Evolutionary conservation across 2,329 filamentous ascomycete species (phyloP).

Genomic region (Colletotrichum cordylinicola): DNA sequence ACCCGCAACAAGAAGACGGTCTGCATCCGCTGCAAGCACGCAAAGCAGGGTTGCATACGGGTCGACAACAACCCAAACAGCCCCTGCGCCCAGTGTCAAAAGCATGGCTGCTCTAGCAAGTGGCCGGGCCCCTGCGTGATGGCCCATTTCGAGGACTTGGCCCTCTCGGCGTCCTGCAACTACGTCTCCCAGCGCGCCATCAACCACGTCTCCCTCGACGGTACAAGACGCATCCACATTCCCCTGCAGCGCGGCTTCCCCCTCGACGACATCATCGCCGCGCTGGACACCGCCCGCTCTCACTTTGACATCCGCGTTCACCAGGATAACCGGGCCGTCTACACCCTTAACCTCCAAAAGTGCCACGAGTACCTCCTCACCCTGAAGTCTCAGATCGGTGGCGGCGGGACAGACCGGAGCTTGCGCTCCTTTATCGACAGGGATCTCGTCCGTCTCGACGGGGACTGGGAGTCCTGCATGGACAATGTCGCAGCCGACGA

Average conservation of each 20-base stretch:
- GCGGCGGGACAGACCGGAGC: slow-evolving; percentile 39
- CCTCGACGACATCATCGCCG: slow-evolving; percentile 38
- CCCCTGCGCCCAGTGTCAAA: slow-evolving; percentile 16
- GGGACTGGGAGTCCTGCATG: slow-evolving; percentile 44
- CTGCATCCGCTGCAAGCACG: slow-evolving; percentile 23
- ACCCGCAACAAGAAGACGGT: slow-evolving; percentile 21
- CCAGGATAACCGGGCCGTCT: slow-evolving; percentile 44
- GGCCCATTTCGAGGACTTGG: slow-evolving; percentile 47
- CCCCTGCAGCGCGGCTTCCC: slow-evolving; percentile 44
- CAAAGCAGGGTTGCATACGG: slow-evolving; percentile 14
- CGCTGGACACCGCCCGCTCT: slow-evolving; percentile 40
- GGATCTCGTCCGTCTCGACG: slow-evolving; percentile 34
- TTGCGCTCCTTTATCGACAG: slow-evolving; percentile 48
- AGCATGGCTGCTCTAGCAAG: not conserved
- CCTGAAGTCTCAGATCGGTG: slow-evolving; percentile 41
- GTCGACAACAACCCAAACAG: not conserved
- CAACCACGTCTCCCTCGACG: slow-evolving; percentile 43
- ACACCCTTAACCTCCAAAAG: slow-evolving; percentile 44
- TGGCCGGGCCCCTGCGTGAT: slow-evolving; percentile 39
- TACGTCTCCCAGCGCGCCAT: slow-evolving; percentile 49
- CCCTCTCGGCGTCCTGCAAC: slow-evolving; percentile 48
- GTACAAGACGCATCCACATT: slow-evolving; percentile 38
- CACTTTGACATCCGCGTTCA: slow-evolving; percentile 48
- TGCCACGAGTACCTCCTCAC: slow-evolving; percentile 43
- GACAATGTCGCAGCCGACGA: slow-evolving; percentile 42